Conservation (phyloP, 345 rosid species). For the Kandelia obovata region DNA sequence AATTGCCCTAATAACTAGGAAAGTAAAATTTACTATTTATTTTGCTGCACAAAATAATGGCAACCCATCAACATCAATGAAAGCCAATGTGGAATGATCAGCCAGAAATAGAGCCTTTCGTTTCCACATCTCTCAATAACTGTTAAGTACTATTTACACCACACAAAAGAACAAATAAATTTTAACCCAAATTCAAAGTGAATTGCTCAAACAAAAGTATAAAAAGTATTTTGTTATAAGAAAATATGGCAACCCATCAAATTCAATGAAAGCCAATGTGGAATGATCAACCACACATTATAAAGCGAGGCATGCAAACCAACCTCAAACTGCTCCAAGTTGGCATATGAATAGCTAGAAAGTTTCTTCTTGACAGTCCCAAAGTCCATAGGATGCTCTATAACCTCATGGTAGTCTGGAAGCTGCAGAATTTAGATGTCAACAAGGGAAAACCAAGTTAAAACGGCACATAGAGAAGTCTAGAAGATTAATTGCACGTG, state of each 20-base stretch:
- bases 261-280: not conserved
- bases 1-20: too few species aligned
- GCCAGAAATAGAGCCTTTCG: not conserved
- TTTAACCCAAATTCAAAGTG: too few species aligned
- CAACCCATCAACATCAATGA: not conserved
- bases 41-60: not conserved
- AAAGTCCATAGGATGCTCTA: constrained; percentile 33
- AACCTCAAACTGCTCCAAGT: constrained; percentile 33
- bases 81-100: not conserved
- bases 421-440: constrained; percentile 16
- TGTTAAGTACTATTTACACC: too few species aligned
- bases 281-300: not conserved
- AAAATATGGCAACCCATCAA: not conserved
- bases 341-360: constrained; percentile 14
- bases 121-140: too few species aligned
- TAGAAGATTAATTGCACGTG: not conserved
- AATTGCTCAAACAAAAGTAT: too few species aligned
- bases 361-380: constrained; percentile 25
- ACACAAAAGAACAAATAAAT: too few species aligned
- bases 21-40: too few species aligned
- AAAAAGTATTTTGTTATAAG: too few species aligned
- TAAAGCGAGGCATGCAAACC: not conserved
- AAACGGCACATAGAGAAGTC: not conserved
- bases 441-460: not conserved
- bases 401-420: constrained; percentile 31